phyloP scores from a whole-genome alignment of 2,329 filamentous ascomycete genomes.

The Immersiporthe knoxdaviesiana region DNA sequence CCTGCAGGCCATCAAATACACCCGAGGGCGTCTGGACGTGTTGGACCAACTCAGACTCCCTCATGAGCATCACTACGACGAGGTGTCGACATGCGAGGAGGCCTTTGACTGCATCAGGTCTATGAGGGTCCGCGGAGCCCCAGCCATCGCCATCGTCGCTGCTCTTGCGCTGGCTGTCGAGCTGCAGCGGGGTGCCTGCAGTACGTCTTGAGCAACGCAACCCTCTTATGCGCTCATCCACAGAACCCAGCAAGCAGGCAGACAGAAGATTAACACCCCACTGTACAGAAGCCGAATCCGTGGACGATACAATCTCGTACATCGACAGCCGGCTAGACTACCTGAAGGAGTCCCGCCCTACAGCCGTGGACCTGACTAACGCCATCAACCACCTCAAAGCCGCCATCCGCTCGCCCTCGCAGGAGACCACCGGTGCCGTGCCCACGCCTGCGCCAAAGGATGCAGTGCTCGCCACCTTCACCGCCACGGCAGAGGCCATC shows the following conservation, averaged over 20 bases:
- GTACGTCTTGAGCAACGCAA: slow-evolving; percentile 36
- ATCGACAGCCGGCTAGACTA: slow-evolving; percentile 82
- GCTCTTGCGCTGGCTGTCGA: slow-evolving; percentile 87
- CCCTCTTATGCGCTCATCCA: not conserved
- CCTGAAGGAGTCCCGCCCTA: slow-evolving; percentile 85
- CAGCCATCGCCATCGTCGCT: slow-evolving; percentile 97
- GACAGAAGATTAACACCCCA: not conserved
- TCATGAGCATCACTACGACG: slow-evolving; percentile 78
- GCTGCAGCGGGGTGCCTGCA: slow-evolving; percentile 60
- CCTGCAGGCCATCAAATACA: slow-evolving; percentile 79
- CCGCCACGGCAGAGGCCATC: slow-evolving; percentile 82
- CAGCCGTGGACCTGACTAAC: slow-evolving; percentile 92
- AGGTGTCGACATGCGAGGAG: slow-evolving; percentile 70
- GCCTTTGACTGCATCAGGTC: slow-evolving; percentile 82
- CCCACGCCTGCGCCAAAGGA: slow-evolving; percentile 46
- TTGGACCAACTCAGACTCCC: slow-evolving; percentile 83
- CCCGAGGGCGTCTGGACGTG: slow-evolving; percentile 71
- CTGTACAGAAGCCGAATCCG: slow-evolving; percentile 45
- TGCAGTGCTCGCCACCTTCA: slow-evolving; percentile 70
- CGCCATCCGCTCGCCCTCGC: slow-evolving; percentile 57
- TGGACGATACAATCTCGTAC: slow-evolving; percentile 66
- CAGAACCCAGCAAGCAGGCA: not conserved
- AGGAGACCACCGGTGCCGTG: slow-evolving; percentile 37
- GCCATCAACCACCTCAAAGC: slow-evolving; percentile 79
- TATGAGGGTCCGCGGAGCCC: slow-evolving; percentile 81